Evolutionary conservation across 352 stramenopile species (phyloP).

Genomic region (Phytopythium vexans): DNA sequence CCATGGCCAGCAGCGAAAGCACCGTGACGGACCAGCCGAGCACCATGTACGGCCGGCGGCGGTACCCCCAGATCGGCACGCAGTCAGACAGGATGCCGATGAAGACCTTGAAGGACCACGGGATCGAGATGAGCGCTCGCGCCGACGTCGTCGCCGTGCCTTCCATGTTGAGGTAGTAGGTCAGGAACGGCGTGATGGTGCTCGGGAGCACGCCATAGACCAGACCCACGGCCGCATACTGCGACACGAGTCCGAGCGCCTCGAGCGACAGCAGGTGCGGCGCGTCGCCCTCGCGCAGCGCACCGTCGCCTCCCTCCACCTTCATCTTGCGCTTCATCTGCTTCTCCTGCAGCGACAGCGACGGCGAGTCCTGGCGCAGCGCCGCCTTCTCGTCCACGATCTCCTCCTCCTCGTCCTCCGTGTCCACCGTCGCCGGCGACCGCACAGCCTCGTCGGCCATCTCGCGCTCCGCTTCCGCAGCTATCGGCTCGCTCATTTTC

Average conservation of each 20-base stretch:
- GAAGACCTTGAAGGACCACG: constrained; percentile 60
- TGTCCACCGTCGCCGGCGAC: constrained; percentile 14
- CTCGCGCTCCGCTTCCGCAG: no score
- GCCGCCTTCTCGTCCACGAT: constrained; percentile 24
- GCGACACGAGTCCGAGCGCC: constrained; percentile 30
- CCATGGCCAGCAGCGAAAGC: constrained; percentile 35
- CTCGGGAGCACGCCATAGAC: constrained; percentile 37
- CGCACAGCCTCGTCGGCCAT: no score
- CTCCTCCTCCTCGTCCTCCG: constrained; percentile 22
- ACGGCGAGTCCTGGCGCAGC: constrained; percentile 19
- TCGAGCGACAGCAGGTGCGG: constrained; percentile 28
- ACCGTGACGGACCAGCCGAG: constrained; percentile 41
- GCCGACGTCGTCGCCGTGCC: constrained; percentile 36
- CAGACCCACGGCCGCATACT: constrained; percentile 48
- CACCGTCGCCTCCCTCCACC: constrained; percentile 10
- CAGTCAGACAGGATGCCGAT: constrained; percentile 50
- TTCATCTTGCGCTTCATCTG: constrained; percentile 8
- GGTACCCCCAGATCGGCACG: constrained; percentile 42
- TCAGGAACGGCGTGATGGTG: constrained; percentile 49
- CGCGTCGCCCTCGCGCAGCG: constrained; percentile 29
- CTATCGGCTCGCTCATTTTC: no score
- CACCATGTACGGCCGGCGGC: constrained; percentile 52
- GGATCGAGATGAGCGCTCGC: constrained; percentile 34
- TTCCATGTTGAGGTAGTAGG: constrained; percentile 52
- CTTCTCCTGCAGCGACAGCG: constrained; percentile 9